phyloP scores from a whole-genome alignment of 1,284 basidiomycete species.

The Pulveroboletus sp. region DNA sequence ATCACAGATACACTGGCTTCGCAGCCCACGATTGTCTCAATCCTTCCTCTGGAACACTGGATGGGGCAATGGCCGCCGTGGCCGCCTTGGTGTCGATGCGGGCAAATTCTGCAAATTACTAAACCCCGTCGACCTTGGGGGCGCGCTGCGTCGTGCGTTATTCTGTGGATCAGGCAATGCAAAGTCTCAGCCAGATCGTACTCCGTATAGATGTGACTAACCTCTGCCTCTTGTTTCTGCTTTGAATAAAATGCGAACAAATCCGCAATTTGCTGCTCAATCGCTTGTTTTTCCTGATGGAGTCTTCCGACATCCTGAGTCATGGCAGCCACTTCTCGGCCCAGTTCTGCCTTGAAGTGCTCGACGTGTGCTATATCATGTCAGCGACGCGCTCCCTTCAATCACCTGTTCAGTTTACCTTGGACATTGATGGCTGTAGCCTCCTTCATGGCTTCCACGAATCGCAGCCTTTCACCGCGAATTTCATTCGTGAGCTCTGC shows the following conservation, averaged over 20 bases:
- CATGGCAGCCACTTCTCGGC: constrained; percentile 72
- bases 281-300: constrained; percentile 67
- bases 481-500: constrained; percentile 80
- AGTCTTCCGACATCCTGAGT: constrained; percentile 72
- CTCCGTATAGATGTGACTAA: constrained; percentile 20
- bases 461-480: constrained; percentile 77
- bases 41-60: constrained; percentile 33
- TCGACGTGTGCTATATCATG: constrained; percentile 69
- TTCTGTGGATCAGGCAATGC: constrained; percentile 19
- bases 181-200: background rate
- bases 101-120: constrained; percentile 34
- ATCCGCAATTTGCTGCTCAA: constrained; percentile 76
- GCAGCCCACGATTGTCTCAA: constrained; percentile 5
- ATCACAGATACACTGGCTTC: background rate
- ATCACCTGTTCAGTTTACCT: constrained; percentile 44
- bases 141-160: constrained; percentile 27
- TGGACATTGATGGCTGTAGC: constrained; percentile 85
- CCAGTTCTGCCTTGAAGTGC: constrained; percentile 78
- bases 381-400: constrained; percentile 7
- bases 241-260: constrained; percentile 73
- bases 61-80: constrained; percentile 35
- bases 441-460: constrained; percentile 89
- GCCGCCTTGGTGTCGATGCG: constrained; percentile 22
- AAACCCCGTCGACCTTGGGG: constrained; percentile 25
- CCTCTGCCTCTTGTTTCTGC: constrained; percentile 52